phyloP scores from a whole-genome alignment of 2,329 filamentous ascomycete species.

The Pestalotiopsis sp. region DNA sequence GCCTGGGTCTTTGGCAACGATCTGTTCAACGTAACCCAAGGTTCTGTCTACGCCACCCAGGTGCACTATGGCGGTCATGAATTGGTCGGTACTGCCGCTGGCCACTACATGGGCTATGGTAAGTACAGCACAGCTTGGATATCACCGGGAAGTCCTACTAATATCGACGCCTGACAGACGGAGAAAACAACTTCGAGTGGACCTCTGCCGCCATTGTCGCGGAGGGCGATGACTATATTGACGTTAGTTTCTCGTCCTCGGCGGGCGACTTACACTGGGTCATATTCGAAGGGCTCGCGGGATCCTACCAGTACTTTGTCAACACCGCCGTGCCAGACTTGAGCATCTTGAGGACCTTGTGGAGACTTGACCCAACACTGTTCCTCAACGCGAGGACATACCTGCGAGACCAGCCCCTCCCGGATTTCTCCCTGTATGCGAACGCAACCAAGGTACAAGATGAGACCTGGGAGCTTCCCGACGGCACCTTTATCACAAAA shows the following conservation, averaged over 20 bases:
- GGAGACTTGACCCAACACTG: constrained; percentile 49
- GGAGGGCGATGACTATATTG: constrained; percentile 40
- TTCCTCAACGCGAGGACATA: constrained; percentile 49
- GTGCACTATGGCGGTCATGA: constrained; percentile 30
- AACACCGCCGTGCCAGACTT: constrained; percentile 49
- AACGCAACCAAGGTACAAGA: constrained; percentile 52
- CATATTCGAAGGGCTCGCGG: constrained; percentile 47
- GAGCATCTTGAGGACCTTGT: constrained; percentile 52
- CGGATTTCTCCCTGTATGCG: constrained; percentile 43
- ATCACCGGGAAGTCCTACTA: background rate
- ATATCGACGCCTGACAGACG: constrained; percentile 34
- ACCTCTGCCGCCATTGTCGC: constrained; percentile 45
- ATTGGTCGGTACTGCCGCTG: constrained; percentile 29
- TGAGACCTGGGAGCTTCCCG: constrained; percentile 51
- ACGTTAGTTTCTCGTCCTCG: constrained; percentile 47
- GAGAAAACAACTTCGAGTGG: constrained; percentile 49
- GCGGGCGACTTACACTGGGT: constrained; percentile 57
- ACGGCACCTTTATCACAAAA: constrained; percentile 54
- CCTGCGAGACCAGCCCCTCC: constrained; percentile 46
- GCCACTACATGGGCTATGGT: constrained; percentile 35
- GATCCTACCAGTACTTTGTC: constrained; percentile 57
- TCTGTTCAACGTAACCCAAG: constrained; percentile 32
- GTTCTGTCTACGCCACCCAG: constrained; percentile 26
- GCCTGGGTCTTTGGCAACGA: constrained; percentile 35
- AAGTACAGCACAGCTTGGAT: constrained; percentile 5